These are phyloP conservation scores for Lachnellula occidentalis DNA, from an alignment of 2,329 filamentous ascomycete genomes.

Conservation along the genomic window DNA sequence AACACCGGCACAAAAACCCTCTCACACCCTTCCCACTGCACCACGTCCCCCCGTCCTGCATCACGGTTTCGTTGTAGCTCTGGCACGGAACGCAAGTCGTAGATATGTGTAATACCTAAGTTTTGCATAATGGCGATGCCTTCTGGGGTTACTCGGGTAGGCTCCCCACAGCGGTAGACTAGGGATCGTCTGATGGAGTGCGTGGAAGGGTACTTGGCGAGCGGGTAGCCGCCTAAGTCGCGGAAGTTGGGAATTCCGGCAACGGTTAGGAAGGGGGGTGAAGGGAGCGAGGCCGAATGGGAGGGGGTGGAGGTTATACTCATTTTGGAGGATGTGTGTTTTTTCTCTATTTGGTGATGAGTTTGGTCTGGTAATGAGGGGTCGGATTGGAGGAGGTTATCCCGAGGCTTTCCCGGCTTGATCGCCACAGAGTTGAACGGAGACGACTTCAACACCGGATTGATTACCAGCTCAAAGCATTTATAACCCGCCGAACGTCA, in stretches of 20 bases:
- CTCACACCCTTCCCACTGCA: slow-evolving; percentile 45
- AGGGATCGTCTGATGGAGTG: slow-evolving; percentile 45
- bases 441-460: too few relatives aligned
- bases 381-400: not conserved
- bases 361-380: not conserved
- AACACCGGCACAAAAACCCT: slow-evolving; percentile 63
- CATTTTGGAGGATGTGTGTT: not conserved
- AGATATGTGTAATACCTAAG: slow-evolving; percentile 59
- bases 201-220: slow-evolving; percentile 29
- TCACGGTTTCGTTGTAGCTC: slow-evolving; percentile 48
- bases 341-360: not conserved
- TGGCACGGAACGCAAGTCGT: slow-evolving; percentile 58
- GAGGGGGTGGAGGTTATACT: not conserved
- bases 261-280: slow-evolving; percentile 46
- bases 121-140: slow-evolving; percentile 47
- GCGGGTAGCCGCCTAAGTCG: slow-evolving; percentile 56
- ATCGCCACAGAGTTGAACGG: too few relatives aligned
- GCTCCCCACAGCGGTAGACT: slow-evolving; percentile 65
- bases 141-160: slow-evolving; percentile 48
- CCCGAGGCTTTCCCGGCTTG: not conserved
- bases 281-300: slow-evolving; percentile 22
- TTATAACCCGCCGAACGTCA: too few relatives aligned
- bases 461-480: too few relatives aligned
- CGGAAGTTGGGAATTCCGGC: slow-evolving; percentile 63
- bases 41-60: slow-evolving; percentile 33